Percentiles rank a stretch among this genome's conserved stretches.
These are phyloP conservation scores for Blechomonas ayalai DNA, from an alignment of 208 protist species.

Conservation along the genomic window DNA sequence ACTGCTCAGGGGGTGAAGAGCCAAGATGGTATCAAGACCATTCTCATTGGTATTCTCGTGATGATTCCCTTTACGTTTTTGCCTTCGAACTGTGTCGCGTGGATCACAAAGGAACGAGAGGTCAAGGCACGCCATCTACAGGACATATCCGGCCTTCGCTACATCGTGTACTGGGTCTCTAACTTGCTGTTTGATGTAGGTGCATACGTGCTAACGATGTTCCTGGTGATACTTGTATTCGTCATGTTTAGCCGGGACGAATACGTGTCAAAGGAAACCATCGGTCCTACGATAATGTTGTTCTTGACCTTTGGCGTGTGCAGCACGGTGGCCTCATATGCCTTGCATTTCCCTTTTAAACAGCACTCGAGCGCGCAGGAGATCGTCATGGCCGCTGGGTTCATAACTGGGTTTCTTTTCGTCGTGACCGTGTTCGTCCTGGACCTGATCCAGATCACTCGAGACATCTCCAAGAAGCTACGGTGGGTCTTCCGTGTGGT, in stretches of 20 bases:
- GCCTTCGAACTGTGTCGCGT: slow-evolving; percentile 20
- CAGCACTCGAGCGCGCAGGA: slow-evolving; percentile 51
- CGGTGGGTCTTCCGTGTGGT: slow-evolving; percentile 42
- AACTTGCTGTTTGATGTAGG: slow-evolving; percentile 60
- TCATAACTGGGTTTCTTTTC: slow-evolving; percentile 56
- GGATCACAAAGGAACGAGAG: slow-evolving; percentile 39
- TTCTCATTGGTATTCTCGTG: slow-evolving; percentile 20
- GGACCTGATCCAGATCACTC: slow-evolving; percentile 17
- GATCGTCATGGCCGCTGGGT: slow-evolving; percentile 35
- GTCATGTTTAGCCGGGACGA: slow-evolving; percentile 35
- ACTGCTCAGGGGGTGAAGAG: slow-evolving; percentile 1
- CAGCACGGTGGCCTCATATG: slow-evolving; percentile 27
- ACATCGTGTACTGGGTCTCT: slow-evolving; percentile 30
- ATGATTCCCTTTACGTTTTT: slow-evolving; percentile 32
- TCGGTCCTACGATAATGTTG: slow-evolving; percentile 24
- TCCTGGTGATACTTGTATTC: slow-evolving; percentile 28
- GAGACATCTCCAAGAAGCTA: slow-evolving; percentile 20
- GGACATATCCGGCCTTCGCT: slow-evolving; percentile 24
- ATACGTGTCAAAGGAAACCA: slow-evolving; percentile 26
- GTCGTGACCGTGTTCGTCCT: slow-evolving; percentile 47
- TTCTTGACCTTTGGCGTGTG: slow-evolving; percentile 41
- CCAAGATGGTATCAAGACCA: slow-evolving; percentile 9
- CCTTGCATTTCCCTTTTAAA: slow-evolving; percentile 44
- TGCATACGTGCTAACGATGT: slow-evolving; percentile 33
- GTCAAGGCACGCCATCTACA: slow-evolving; percentile 31